A percentile compares a stretch with the other conserved stretches of the same genome.
These are phyloP conservation scores for Tricholoma saponaceum DNA, from an alignment of 768 basidiomycete species.

Conservation along the genomic window DNA sequence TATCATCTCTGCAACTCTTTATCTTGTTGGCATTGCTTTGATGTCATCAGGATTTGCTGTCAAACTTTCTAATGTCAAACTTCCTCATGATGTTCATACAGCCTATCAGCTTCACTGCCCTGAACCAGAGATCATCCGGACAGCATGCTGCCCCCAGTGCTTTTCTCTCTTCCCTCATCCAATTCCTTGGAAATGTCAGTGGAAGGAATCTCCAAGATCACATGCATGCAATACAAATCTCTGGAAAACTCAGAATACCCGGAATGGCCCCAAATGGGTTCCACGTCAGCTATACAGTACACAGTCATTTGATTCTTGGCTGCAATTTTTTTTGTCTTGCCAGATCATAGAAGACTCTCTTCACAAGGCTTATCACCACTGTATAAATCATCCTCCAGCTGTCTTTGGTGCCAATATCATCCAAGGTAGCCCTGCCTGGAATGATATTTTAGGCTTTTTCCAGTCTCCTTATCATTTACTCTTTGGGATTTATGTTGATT, in stretches of 20 bases:
- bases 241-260: constrained; percentile 15
- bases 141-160: constrained; percentile 24
- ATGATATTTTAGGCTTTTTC: constrained; percentile 7
- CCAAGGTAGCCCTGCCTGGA: constrained; percentile 28
- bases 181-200: constrained; percentile 15
- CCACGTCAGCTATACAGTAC: constrained; percentile 18
- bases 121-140: constrained; percentile 19
- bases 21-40: constrained; percentile 9
- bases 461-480: too few relatives aligned
- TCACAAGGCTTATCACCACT: constrained; percentile 9
- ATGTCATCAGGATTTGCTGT: constrained; percentile 7
- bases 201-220: constrained; percentile 14
- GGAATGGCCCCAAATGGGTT: constrained; percentile 13
- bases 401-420: constrained; percentile 15
- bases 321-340: constrained; percentile 22
- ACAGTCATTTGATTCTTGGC: constrained; percentile 24
- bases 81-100: constrained; percentile 21
- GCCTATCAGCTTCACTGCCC: constrained; percentile 10
- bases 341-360: constrained; percentile 16
- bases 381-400: constrained; percentile 2
- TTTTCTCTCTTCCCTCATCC: constrained; percentile 12
- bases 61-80: too few relatives aligned
- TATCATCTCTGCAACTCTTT: constrained; percentile 11
- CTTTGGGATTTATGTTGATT: constrained; percentile 30
- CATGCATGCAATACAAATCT: constrained; percentile 16